Conservation (phyloP, 1,284 basidiomycete genomes). For the Cutaneotrichosporon cyanovorans region DNA sequence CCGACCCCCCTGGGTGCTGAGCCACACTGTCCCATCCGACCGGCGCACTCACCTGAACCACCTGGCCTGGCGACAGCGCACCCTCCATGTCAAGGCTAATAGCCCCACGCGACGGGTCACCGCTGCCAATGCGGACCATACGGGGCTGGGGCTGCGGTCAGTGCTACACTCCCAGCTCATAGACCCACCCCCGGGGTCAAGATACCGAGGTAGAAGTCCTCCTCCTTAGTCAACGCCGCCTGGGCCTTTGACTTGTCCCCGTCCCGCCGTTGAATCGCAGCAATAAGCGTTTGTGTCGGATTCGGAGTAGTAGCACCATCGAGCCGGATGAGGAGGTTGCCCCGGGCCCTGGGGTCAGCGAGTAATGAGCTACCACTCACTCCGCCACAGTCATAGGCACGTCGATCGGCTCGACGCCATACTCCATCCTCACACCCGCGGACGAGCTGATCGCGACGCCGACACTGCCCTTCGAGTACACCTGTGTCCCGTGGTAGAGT, state of each 20-base stretch:
- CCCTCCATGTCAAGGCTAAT: slow-evolving; percentile 60
- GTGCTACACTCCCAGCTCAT: background rate
- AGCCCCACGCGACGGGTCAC: slow-evolving; percentile 69
- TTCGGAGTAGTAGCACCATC: slow-evolving; percentile 49
- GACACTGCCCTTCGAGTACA: slow-evolving; percentile 62
- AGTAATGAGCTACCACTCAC: slow-evolving; percentile 40
- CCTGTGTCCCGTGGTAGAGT: slow-evolving; percentile 56
- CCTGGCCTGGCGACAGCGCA: slow-evolving; percentile 54
- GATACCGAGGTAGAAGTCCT: slow-evolving; percentile 58
- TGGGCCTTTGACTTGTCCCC: slow-evolving; percentile 18
- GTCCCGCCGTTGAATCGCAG: slow-evolving; percentile 50
- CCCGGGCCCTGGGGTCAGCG: slow-evolving; percentile 47
- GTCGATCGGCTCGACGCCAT: slow-evolving; percentile 55
- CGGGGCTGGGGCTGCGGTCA: background rate
- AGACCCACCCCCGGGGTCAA: slow-evolving; percentile 19
- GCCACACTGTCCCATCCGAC: too few species aligned
- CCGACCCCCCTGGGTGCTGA: too few species aligned
- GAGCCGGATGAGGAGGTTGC: slow-evolving; percentile 66
- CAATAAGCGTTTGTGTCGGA: slow-evolving; percentile 62
- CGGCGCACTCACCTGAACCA: slow-evolving; percentile 58
- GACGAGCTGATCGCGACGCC: slow-evolving; percentile 55
- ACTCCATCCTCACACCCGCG: slow-evolving; percentile 45
- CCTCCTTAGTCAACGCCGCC: slow-evolving; percentile 60
- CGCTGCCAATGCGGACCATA: slow-evolving; percentile 55
- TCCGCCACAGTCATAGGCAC: slow-evolving; percentile 54